Evolutionary conservation across 2,329 filamentous ascomycete species (phyloP).

Genomic region (Annulohypoxylon truncatum): DNA sequence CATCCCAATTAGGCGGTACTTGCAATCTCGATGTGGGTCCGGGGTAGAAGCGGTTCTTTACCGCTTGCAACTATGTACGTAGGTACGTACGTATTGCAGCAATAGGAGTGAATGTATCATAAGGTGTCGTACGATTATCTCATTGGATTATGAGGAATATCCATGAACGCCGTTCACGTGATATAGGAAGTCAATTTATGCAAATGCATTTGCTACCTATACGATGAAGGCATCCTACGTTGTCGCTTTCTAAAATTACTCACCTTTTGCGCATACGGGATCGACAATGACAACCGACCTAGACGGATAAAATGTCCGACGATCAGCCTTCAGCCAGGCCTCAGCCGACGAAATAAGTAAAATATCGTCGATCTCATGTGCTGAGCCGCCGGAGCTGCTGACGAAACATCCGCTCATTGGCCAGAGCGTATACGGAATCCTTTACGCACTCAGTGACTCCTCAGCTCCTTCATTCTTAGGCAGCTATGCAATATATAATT

Average conservation of each 20-base stretch:
- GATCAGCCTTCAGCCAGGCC: neutral
- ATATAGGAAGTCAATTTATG: neutral
- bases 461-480: neutral
- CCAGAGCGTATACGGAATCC: neutral
- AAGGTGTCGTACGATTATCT: neutral
- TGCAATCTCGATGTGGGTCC: conserved; percentile 13
- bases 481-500: conserved; percentile 5
- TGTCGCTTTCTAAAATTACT: too few species aligned
- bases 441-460: neutral
- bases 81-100: too few species aligned
- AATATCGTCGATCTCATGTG: conserved; percentile 1
- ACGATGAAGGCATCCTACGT: too few species aligned
- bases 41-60: neutral
- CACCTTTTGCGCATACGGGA: neutral
- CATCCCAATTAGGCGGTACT: conserved; percentile 4
- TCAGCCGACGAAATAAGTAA: neutral
- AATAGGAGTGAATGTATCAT: neutral
- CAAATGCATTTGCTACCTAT: too few species aligned
- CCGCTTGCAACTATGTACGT: neutral
- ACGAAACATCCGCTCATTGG: neutral
- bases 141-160: neutral
- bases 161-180: neutral
- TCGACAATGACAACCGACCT: neutral
- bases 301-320: neutral
- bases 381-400: neutral